Percentiles rank a stretch among this genome's conserved stretches.
These are phyloP conservation scores for Zychaea mexicana DNA, from an alignment of 371 early-diverging fungal species.

Conservation along the genomic window DNA sequence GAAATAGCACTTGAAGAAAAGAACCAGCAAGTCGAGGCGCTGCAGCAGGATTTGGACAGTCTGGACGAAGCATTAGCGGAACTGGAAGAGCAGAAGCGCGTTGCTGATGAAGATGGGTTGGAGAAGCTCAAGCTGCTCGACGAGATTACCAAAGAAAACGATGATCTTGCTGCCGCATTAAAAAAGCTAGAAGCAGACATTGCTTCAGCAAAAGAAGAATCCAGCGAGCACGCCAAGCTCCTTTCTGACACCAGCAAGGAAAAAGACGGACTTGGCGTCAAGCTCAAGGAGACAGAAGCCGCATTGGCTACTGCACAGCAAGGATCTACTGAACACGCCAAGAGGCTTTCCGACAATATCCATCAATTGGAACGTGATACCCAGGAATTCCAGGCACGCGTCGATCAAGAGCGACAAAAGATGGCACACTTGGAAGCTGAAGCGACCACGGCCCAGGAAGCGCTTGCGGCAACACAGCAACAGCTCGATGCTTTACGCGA, in stretches of 20 bases:
- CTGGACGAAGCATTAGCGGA: constrained; percentile 6
- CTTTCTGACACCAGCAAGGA: neutral
- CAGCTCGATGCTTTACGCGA: neutral
- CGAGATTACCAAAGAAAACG: constrained; percentile 18
- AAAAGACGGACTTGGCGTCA: neutral
- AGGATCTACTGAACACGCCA: neutral
- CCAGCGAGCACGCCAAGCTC: neutral
- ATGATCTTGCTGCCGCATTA: constrained; percentile 4
- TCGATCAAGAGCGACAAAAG: neutral
- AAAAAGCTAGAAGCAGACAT: neutral
- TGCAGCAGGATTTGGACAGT: constrained; percentile 14
- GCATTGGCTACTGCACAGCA: neutral
- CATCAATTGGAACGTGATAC: neutral
- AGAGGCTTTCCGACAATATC: neutral
- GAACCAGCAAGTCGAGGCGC: neutral
- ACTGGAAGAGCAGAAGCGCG: constrained; percentile 8
- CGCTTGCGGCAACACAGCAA: neutral
- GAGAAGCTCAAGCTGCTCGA: constrained; percentile 15
- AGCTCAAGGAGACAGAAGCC: neutral
- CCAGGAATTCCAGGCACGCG: neutral
- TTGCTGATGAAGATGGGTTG: constrained; percentile 11
- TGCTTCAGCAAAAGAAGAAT: neutral
- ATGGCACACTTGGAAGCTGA: neutral
- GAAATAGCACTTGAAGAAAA: neutral
- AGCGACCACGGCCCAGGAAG: neutral